Evolutionary conservation across 495 filamentous ascomycete genomes (phyloP).

Genomic region (Bathelium albidoporum): DNA sequence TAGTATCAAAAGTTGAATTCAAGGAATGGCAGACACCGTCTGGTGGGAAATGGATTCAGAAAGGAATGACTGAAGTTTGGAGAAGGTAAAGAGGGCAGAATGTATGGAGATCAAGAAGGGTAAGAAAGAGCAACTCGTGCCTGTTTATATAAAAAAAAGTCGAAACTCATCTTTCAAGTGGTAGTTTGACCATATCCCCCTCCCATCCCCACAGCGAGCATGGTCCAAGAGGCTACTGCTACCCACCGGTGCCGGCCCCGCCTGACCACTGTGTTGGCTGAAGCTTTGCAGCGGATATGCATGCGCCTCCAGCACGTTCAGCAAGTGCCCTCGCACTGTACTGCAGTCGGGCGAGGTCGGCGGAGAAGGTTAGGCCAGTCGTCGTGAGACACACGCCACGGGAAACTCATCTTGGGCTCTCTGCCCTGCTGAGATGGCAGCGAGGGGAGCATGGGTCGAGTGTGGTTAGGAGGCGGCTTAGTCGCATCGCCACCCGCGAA

Average conservation of each 20-base stretch:
- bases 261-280: constrained; percentile 2
- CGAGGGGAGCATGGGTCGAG: background rate
- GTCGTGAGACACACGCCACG: background rate
- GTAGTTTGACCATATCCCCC: background rate
- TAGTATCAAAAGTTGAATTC: background rate
- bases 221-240: background rate
- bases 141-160: background rate
- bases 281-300: background rate
- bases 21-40: background rate
- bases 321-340: background rate
- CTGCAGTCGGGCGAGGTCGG: background rate
- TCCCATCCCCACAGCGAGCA: background rate
- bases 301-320: background rate
- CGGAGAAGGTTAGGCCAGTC: background rate
- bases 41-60: background rate
- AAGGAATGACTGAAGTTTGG: constrained; percentile 4
- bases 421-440: background rate
- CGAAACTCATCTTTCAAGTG: background rate
- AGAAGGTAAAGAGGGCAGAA: background rate
- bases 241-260: background rate
- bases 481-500: background rate
- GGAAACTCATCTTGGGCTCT: background rate
- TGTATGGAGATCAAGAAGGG: background rate
- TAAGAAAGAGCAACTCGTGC: background rate
- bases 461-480: background rate